Conservation (phyloP, 2,329 filamentous ascomycete species). For the Stachybotrys elegans region DNA sequence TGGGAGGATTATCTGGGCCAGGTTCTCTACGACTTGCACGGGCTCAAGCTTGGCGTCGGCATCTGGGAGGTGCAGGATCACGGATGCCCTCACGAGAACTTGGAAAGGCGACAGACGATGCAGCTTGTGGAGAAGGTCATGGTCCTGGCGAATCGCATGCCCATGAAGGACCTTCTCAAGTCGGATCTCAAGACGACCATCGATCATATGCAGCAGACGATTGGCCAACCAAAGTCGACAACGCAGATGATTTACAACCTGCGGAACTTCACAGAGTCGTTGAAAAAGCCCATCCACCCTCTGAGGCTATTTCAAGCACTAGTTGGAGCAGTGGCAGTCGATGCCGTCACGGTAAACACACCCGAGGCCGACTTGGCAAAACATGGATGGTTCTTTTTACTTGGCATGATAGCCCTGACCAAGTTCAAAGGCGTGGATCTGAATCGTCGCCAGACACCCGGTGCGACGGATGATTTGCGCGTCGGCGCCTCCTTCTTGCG, state of each 20-base stretch:
- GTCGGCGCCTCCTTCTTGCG: conserved; percentile 75
- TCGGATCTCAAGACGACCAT: conserved; percentile 86
- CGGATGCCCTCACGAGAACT: conserved; percentile 67
- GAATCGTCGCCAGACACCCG: conserved; percentile 71
- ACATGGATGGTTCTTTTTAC: conserved; percentile 87
- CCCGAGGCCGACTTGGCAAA: conserved; percentile 68
- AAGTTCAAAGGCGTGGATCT: conserved; percentile 70
- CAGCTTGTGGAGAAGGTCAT: conserved; percentile 81
- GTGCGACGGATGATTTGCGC: conserved; percentile 77
- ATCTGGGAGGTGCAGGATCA: conserved; percentile 70
- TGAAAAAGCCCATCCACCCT: conserved; percentile 81
- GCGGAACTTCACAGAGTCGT: conserved; percentile 72
- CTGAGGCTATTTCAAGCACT: conserved; percentile 75
- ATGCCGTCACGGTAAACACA: conserved; percentile 63
- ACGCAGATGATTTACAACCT: conserved; percentile 83
- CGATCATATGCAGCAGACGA: conserved; percentile 85
- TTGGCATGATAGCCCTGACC: conserved; percentile 81
- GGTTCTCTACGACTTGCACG: conserved; percentile 77
- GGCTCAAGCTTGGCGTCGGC: conserved; percentile 68
- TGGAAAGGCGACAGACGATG: conserved; percentile 77
- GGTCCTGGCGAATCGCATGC: conserved; percentile 72
- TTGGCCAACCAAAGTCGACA: conserved; percentile 73
- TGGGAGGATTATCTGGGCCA: conserved; percentile 85
- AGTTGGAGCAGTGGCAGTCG: conserved; percentile 69
- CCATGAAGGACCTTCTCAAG: conserved; percentile 86